Conservation (phyloP, 164 flowering plant genomes). For the Aristolochia fimbriata region DNA sequence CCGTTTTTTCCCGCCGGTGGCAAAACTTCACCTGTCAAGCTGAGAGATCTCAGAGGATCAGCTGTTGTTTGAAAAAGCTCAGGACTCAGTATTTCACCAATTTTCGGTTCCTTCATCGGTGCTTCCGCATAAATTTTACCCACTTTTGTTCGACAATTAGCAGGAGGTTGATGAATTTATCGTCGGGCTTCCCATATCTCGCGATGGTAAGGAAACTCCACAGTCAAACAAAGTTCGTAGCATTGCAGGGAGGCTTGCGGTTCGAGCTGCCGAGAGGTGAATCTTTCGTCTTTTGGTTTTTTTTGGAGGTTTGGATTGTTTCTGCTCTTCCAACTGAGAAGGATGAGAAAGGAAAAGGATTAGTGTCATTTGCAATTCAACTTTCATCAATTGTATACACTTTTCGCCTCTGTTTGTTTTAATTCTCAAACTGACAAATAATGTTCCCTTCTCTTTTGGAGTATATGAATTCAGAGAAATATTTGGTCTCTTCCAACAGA, state of each 20-base stretch:
- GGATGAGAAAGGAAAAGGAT: too few relatives aligned
- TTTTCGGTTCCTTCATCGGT: slow-evolving; percentile 2
- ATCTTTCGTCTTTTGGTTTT: background rate
- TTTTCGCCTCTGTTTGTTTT: too few relatives aligned
- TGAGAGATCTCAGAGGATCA: background rate
- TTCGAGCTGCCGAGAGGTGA: slow-evolving; percentile 79
- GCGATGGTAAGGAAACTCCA: slow-evolving; percentile 63
- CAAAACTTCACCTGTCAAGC: background rate
- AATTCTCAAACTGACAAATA: too few relatives aligned
- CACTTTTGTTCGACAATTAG: background rate
- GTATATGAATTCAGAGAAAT: too few relatives aligned
- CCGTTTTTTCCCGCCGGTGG: background rate
- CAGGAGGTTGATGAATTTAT: slow-evolving; percentile 90
- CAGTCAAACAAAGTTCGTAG: slow-evolving; percentile 84
- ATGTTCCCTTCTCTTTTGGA: too few relatives aligned
- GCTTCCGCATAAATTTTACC: background rate
- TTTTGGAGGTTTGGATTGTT: too few relatives aligned
- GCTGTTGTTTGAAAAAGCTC: background rate
- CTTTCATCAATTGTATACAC: too few relatives aligned
- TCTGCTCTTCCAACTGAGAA: too few relatives aligned
- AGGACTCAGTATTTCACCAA: background rate
- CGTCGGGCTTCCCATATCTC: slow-evolving; percentile 69
- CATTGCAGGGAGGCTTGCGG: slow-evolving; percentile 73
- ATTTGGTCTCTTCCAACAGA: too few relatives aligned
- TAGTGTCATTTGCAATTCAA: too few relatives aligned